phyloP scores from a whole-genome alignment of 371 early-diverging fungal species.

The Blakeslea trispora region DNA sequence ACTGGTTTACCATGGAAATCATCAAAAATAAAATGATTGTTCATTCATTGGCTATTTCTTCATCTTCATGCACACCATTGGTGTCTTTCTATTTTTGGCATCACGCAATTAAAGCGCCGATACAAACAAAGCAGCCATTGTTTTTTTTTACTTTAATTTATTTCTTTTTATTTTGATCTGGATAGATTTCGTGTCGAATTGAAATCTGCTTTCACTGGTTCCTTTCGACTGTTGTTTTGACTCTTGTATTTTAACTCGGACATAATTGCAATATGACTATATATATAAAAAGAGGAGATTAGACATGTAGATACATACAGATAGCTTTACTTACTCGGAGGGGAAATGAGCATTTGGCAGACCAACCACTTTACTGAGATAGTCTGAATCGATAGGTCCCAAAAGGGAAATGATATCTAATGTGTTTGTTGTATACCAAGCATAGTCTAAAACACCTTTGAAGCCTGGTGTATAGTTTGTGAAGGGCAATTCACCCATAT shows the following conservation, averaged over 20 bases:
- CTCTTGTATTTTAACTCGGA: slow-evolving; percentile 53
- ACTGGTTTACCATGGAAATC: too few species aligned
- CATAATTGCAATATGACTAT: slow-evolving; percentile 63
- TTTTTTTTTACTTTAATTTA: too few species aligned
- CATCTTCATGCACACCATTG: too few species aligned
- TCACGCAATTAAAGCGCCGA: too few species aligned
- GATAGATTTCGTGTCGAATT: slow-evolving; percentile 15
- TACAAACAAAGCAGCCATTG: too few species aligned
- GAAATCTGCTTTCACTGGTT: slow-evolving; percentile 25
- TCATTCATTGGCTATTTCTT: too few species aligned
- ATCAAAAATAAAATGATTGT: too few species aligned
- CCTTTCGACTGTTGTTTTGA: slow-evolving; percentile 11
- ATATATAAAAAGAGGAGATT: slow-evolving; percentile 5
- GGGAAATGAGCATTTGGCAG: slow-evolving; percentile 96
- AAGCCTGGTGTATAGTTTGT: slow-evolving; percentile 96
- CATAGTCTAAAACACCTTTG: slow-evolving; percentile 95
- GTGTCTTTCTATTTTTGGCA: too few species aligned
- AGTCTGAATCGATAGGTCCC: slow-evolving; percentile 84
- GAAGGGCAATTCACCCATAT: slow-evolving; percentile 79
- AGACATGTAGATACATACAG: not conserved
- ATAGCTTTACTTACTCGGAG: slow-evolving; percentile 90
- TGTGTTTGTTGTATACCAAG: slow-evolving; percentile 88
- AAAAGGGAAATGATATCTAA: slow-evolving; percentile 82
- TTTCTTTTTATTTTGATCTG: slow-evolving; percentile 18
- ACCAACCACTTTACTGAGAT: slow-evolving; percentile 80